Conservation (phyloP, 768 basidiomycete genomes). For the Saitozyma podzolica region DNA sequence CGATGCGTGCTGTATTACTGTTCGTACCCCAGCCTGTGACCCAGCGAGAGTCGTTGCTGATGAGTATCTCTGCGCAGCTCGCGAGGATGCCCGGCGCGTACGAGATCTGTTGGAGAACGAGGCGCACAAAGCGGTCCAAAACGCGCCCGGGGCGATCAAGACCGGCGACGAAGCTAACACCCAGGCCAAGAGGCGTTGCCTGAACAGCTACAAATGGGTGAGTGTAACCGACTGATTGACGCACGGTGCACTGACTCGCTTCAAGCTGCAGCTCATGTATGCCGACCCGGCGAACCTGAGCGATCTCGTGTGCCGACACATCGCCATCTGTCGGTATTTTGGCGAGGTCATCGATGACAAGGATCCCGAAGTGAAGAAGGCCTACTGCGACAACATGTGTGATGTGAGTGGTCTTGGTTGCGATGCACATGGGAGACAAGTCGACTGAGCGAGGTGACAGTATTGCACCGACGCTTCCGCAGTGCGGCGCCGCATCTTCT, state of each 20-base stretch:
- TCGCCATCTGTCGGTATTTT: slow-evolving; percentile 52
- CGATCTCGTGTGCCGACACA: slow-evolving; percentile 47
- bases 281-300: slow-evolving; percentile 28
- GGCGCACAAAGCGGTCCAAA: slow-evolving; percentile 16
- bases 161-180: slow-evolving; percentile 11
- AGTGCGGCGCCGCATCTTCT: slow-evolving; percentile 17
- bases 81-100: slow-evolving; percentile 47
- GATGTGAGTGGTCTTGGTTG: slow-evolving; percentile 44
- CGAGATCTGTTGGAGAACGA: slow-evolving; percentile 37
- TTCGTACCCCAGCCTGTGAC: slow-evolving; percentile 12
- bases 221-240: slow-evolving; percentile 5
- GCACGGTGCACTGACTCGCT: no score
- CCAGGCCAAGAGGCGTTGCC: slow-evolving; percentile 23
- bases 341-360: slow-evolving; percentile 50
- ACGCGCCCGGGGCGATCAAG: slow-evolving; percentile 7
- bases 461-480: slow-evolving; percentile 27
- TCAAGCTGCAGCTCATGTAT: slow-evolving; percentile 44
- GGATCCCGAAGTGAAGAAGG: slow-evolving; percentile 29
- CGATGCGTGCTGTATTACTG: slow-evolving; percentile 53
- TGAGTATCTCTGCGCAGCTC: slow-evolving; percentile 28
- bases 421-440: neutral
- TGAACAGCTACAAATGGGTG: slow-evolving; percentile 50
- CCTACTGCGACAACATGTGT: slow-evolving; percentile 52
- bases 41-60: slow-evolving; percentile 5
- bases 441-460: slow-evolving; percentile 10